These are phyloP conservation scores for Sclerotinia sclerotiorum DNA, from an alignment of 2,329 filamentous ascomycete species.

Conservation along the genomic window DNA sequence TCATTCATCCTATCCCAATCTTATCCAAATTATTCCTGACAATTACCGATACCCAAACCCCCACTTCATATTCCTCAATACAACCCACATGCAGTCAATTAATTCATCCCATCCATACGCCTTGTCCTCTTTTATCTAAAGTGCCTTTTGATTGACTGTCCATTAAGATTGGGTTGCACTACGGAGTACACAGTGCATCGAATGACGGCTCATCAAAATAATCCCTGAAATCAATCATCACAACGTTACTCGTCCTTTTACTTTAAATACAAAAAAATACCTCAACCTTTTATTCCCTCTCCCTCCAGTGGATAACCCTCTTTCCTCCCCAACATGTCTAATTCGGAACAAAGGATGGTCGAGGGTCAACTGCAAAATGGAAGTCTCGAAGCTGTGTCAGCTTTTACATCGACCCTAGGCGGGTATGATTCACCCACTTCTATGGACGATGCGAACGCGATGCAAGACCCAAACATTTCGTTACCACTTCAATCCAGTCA, in stretches of 20 bases:
- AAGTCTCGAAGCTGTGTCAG: conserved; percentile 16
- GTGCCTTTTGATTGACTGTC: background rate
- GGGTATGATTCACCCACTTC: background rate
- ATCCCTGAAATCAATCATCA: conserved; percentile 5
- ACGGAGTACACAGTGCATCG: background rate
- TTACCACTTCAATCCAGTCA: conserved; percentile 13
- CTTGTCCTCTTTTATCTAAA: background rate
- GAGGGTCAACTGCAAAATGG: conserved; percentile 9
- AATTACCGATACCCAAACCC: background rate
- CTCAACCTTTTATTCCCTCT: background rate
- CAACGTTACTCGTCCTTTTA: conserved; percentile 1
- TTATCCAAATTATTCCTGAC: background rate
- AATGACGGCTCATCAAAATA: conserved; percentile 1
- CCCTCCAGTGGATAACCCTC: background rate
- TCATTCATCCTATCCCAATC: background rate
- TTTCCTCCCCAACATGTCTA: conserved; percentile 5
- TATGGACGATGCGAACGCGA: conserved; percentile 7
- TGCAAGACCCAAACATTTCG: conserved; percentile 7
- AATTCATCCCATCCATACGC: background rate
- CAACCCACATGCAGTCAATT: background rate
- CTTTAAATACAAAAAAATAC: background rate
- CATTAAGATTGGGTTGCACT: background rate
- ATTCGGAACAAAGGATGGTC: conserved; percentile 16
- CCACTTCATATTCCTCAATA: conserved; percentile 11
- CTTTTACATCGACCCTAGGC: background rate